Conservation (phyloP, 2,329 filamentous ascomycete genomes). For the Chrysosporium keratinophilum region DNA sequence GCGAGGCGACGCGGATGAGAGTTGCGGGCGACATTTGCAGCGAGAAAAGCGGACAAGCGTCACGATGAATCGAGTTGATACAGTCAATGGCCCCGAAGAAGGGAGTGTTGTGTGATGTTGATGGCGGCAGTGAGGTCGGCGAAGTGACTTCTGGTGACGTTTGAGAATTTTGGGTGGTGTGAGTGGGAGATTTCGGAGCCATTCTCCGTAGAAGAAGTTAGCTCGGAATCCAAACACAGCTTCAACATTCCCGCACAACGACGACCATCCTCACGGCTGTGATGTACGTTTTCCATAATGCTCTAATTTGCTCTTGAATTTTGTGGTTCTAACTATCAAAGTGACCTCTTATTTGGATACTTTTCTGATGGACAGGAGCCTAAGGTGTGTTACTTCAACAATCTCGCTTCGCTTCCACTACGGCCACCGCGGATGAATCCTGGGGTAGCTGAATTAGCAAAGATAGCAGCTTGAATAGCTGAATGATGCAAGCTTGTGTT, state of each 20-base stretch:
- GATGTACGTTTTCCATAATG: too few relatives aligned
- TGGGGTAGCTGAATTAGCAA: too few relatives aligned
- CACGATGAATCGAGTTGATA: not conserved
- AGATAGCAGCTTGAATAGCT: too few relatives aligned
- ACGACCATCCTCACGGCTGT: not conserved
- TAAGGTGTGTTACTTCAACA: too few relatives aligned
- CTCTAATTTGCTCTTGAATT: too few relatives aligned
- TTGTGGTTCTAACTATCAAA: too few relatives aligned
- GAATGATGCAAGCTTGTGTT: too few relatives aligned
- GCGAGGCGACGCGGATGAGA: constrained; percentile 61
- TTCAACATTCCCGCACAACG: not conserved
- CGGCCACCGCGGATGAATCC: too few relatives aligned
- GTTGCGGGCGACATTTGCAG: constrained; percentile 54
- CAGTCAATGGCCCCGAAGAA: not conserved
- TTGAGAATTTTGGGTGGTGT: constrained; percentile 13
- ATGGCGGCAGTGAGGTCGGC: constrained; percentile 5
- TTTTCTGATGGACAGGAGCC: too few relatives aligned
- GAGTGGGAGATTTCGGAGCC: constrained; percentile 14
- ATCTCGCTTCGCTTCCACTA: too few relatives aligned
- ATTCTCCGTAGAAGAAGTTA: constrained; percentile 6
- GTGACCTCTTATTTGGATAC: too few relatives aligned
- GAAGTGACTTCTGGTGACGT: constrained; percentile 8
- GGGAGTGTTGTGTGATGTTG: constrained; percentile 2
- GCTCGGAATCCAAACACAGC: constrained; percentile 2
- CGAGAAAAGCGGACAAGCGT: constrained; percentile 2